Conservation (phyloP, 1,284 basidiomycete species). For the Pterula multifida region DNA sequence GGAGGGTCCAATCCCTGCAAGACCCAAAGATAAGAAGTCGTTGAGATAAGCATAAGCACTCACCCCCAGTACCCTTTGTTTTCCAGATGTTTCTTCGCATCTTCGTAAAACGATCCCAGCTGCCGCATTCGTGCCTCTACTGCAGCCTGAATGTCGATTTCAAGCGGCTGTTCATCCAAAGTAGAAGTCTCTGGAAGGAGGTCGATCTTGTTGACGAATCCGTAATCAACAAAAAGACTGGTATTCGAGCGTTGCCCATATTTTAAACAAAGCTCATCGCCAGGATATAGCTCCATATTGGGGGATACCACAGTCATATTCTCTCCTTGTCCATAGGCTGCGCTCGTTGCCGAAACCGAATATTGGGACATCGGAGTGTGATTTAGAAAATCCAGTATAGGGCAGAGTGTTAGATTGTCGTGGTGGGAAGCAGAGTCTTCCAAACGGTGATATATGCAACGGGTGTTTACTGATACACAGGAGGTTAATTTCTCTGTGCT, state of each 20-base stretch:
- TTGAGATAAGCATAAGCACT: conserved; percentile 10
- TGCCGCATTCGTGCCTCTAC: conserved; percentile 38
- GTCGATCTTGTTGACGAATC: conserved; percentile 44
- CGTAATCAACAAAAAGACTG: conserved; percentile 75
- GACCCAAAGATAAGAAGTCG: neutral
- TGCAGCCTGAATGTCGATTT: conserved; percentile 52
- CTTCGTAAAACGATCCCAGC: conserved; percentile 23
- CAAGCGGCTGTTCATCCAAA: conserved; percentile 22
- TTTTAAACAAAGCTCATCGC: conserved; percentile 58
- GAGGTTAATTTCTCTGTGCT: too few species aligned
- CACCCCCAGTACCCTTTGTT: conserved; percentile 71
- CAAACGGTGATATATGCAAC: conserved; percentile 72
- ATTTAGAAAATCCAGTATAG: conserved; percentile 80
- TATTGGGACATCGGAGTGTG: conserved; percentile 28
- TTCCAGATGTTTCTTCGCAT: conserved; percentile 35
- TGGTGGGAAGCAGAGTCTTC: conserved; percentile 37
- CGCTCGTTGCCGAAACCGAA: conserved; percentile 22
- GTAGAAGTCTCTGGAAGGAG: conserved; percentile 14
- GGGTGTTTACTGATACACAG: conserved; percentile 62
- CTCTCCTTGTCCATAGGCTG: conserved; percentile 23
- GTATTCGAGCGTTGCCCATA: conserved; percentile 71
- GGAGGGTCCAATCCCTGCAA: conserved; percentile 63
- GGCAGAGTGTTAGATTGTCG: conserved; percentile 76
- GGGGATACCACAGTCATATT: conserved; percentile 48
- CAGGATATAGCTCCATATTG: conserved; percentile 21